These are phyloP conservation scores for Metschnikowia lachancei DNA, from an alignment of 805 yeast species.

Conservation along the genomic window DNA sequence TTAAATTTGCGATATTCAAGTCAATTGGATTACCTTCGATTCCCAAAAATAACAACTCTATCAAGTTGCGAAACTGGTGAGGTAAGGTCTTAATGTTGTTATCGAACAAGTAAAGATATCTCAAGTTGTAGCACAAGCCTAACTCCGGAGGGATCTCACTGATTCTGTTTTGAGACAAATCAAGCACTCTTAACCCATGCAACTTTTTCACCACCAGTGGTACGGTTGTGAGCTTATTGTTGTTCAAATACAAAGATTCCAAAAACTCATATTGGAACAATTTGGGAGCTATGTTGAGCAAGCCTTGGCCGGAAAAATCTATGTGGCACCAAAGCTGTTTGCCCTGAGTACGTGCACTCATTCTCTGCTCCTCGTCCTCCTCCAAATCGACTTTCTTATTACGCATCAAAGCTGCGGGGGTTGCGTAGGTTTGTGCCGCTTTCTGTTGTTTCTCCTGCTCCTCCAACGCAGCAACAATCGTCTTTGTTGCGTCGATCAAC, in stretches of 20 bases:
- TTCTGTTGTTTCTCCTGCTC: conserved; percentile 41
- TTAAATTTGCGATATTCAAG: conserved; percentile 55
- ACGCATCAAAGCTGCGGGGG: conserved; percentile 37
- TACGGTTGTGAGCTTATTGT: conserved; percentile 67
- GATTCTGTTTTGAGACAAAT: conserved; percentile 75
- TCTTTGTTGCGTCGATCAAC: conserved; percentile 43
- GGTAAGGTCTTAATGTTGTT: conserved; percentile 78
- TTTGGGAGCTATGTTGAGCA: conserved; percentile 65
- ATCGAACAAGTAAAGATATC: conserved; percentile 83
- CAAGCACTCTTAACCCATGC: conserved; percentile 74
- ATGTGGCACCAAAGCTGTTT: conserved; percentile 92
- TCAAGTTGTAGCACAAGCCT: conserved; percentile 76
- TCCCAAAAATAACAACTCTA: conserved; percentile 83
- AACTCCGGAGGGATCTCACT: conserved; percentile 76
- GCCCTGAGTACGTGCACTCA: conserved; percentile 55
- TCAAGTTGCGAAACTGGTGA: conserved; percentile 77
- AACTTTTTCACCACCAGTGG: conserved; percentile 70
- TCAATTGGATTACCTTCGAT: conserved; percentile 90
- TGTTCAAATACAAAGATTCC: conserved; percentile 82
- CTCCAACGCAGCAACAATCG: conserved; percentile 34
- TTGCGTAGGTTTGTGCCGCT: conserved; percentile 26
- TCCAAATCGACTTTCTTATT: conserved; percentile 50
- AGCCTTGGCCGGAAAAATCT: conserved; percentile 88
- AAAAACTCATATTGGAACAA: conserved; percentile 79
- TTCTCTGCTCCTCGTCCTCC: conserved; percentile 63